A percentile compares a stretch with the other conserved stretches of the same genome.
phyloP scores from a whole-genome alignment of 2,329 filamentous ascomycete genomes.

The Fusarium proliferatum region DNA sequence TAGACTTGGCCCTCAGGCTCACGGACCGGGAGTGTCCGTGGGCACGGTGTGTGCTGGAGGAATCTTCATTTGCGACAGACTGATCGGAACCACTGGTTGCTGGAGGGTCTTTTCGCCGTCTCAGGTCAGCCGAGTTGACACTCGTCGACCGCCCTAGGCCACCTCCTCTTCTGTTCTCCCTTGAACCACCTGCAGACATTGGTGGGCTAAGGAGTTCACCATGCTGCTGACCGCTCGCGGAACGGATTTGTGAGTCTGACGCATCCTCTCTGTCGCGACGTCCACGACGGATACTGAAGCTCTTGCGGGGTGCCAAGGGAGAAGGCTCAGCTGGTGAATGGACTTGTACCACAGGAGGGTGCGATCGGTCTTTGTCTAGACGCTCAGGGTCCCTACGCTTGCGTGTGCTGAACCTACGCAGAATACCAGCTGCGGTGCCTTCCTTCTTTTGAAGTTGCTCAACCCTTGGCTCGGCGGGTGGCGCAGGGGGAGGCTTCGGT shows the following conservation, averaged over 20 bases:
- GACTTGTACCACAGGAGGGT: conserved; percentile 80
- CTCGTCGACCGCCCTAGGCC: conserved; percentile 88
- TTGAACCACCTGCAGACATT: conserved; percentile 66
- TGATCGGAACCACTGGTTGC: conserved; percentile 84
- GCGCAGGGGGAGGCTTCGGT: conserved; percentile 43
- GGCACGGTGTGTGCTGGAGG: conserved; percentile 62
- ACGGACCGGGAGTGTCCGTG: conserved; percentile 67
- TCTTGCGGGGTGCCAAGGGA: conserved; percentile 77
- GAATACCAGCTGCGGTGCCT: conserved; percentile 83
- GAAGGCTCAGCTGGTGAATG: conserved; percentile 76
- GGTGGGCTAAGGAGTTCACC: conserved; percentile 83
- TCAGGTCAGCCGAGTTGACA: conserved; percentile 87
- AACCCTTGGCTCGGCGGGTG: conserved; percentile 64
- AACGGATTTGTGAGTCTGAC: conserved; percentile 60
- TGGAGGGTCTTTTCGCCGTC: conserved; percentile 77
- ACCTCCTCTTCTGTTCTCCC: conserved; percentile 68
- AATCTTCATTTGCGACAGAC: conserved; percentile 68
- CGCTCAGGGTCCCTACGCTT: conserved; percentile 75
- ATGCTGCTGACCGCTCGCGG: conserved; percentile 76
- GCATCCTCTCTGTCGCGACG: conserved; percentile 65
- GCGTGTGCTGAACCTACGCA: conserved; percentile 92
- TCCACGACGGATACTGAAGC: conserved; percentile 81
- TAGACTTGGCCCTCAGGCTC: conserved; percentile 82
- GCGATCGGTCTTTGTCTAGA: conserved; percentile 71
- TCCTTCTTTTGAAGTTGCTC: conserved; percentile 81